Evolutionary conservation across 208 protist genomes (phyloP).

Genomic region (Porcisia deanei): DNA sequence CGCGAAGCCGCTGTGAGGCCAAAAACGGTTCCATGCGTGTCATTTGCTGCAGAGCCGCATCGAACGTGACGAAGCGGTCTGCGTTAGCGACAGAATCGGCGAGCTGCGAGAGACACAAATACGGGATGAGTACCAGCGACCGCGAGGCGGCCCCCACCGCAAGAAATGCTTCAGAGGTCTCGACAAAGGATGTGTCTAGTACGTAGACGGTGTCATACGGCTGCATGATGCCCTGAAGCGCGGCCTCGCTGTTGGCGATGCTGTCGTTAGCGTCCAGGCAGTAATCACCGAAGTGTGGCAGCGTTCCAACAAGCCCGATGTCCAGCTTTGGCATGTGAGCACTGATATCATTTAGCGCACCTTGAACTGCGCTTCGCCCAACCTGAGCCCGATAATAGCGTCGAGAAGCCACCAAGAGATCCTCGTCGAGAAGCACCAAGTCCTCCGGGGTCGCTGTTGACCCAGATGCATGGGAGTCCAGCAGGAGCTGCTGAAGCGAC

Average conservation of each 20-base stretch:
- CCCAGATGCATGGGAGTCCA: conserved; percentile 27
- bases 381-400: conserved; percentile 41
- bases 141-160: conserved; percentile 30
- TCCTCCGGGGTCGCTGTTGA: conserved; percentile 32
- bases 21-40: conserved; percentile 53
- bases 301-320: conserved; percentile 59
- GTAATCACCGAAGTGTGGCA: conserved; percentile 79
- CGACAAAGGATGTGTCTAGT: conserved; percentile 85
- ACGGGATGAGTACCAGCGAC: conserved; percentile 69
- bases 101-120: conserved; percentile 59
- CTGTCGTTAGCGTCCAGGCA: conserved; percentile 41
- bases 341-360: conserved; percentile 66
- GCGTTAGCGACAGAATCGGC: conserved; percentile 42
- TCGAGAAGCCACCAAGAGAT: conserved; percentile 42
- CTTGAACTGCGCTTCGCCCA: conserved; percentile 42
- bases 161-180: conserved; percentile 75
- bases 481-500: conserved; percentile 55
- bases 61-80: conserved; percentile 49
- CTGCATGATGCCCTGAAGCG: conserved; percentile 35
- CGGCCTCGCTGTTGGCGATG: conserved; percentile 52
- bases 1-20: conserved; percentile 68
- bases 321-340: conserved; percentile 74
- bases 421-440: conserved; percentile 66
- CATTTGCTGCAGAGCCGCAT: conserved; percentile 58
- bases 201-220: conserved; percentile 59